These are phyloP conservation scores for Botrytis sinoallii DNA, from an alignment of 2,329 filamentous ascomycete genomes.

Conservation along the genomic window DNA sequence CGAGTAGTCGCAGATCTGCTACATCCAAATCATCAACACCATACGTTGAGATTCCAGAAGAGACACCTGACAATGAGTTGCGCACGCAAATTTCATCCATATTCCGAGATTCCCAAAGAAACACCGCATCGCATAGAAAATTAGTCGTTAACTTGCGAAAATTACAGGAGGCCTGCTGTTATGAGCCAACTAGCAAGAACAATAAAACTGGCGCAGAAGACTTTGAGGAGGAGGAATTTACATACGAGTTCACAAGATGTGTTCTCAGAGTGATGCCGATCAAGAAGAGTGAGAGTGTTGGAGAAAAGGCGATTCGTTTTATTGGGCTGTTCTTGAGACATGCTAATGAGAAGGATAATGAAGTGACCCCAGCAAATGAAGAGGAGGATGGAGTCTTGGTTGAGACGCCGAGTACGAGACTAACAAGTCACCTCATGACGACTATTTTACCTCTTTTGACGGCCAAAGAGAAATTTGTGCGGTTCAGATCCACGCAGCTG, in stretches of 20 bases:
- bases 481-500: constrained; percentile 86
- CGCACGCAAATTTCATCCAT: constrained; percentile 70
- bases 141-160: constrained; percentile 84
- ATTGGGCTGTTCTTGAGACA: constrained; percentile 81
- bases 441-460: constrained; percentile 71
- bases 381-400: constrained; percentile 69
- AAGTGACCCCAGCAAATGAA: constrained; percentile 59
- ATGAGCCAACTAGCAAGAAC: constrained; percentile 55
- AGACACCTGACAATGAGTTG: constrained; percentile 66
- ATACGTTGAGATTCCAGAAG: constrained; percentile 59
- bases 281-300: constrained; percentile 87
- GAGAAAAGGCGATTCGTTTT: constrained; percentile 82
- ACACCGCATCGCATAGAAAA: constrained; percentile 86
- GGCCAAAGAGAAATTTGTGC: constrained; percentile 88
- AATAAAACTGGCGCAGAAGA: constrained; percentile 56
- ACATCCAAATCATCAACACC: constrained; percentile 40
- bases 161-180: constrained; percentile 81
- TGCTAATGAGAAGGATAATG: constrained; percentile 66
- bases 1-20: constrained; percentile 42
- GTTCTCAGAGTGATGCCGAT: constrained; percentile 78
- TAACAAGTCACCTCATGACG: constrained; percentile 72
- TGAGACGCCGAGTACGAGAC: constrained; percentile 79
- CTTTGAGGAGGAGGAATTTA: constrained; percentile 84
- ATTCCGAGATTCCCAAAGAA: constrained; percentile 81
- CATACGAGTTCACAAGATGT: constrained; percentile 78